Base-by-base conservation (phyloP, 169 alveolate genomes). In the Eimeria tenella region DNA sequence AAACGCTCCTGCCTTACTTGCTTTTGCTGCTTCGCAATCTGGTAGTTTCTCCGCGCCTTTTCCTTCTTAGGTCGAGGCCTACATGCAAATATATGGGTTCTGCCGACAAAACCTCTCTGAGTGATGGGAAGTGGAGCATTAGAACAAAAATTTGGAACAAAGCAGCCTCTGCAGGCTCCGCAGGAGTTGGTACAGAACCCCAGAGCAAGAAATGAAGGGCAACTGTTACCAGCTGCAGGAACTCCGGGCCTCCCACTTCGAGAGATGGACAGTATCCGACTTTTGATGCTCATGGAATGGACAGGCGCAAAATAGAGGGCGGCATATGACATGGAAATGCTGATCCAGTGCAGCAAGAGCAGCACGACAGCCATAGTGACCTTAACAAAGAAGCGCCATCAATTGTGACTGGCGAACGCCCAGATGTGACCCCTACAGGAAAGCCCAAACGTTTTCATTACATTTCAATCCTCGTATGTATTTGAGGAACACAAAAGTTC, bases 41-140 rank as follows among this genome's bases (percentile, higher is more conserved):
- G 74, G 55, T 81, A 81, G 74, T 81, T 81, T 23, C 89, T 19
- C 23, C 9, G 53, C 15, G 89, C 89, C 73, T 81, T 81, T 53
- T 81, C 89, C 89, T 81, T 81, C 56, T 81, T 81, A 81, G 89
- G 89, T 5, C 89, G 89, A 25, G 89, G 89, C 11, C 89, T 81
- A 63, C 89, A 81, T 4, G 89, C 89, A 56, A 56, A 81, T 4
- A 81, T 4, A 31, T 23, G 74, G 42, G 89, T 81, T 50, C 50
- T 52, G 52, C 56, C 50, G 68, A 17, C 8, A 13, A 62, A 50
- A 31, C 53, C 68, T 4, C 86, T 52, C 21, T 31, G 42, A 31
- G 42, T 31, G 42, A 2, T 31, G 42, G 42, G 42, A 31, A 31
- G 42, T 2, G 42, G 42, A 31, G 42, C 42, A 31, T 31, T 31